Percentiles rank a stretch among this genome's conserved stretches.
These are phyloP conservation scores for Gossypium turneri DNA, from an alignment of 345 rosid genomes.

Conservation along the genomic window DNA sequence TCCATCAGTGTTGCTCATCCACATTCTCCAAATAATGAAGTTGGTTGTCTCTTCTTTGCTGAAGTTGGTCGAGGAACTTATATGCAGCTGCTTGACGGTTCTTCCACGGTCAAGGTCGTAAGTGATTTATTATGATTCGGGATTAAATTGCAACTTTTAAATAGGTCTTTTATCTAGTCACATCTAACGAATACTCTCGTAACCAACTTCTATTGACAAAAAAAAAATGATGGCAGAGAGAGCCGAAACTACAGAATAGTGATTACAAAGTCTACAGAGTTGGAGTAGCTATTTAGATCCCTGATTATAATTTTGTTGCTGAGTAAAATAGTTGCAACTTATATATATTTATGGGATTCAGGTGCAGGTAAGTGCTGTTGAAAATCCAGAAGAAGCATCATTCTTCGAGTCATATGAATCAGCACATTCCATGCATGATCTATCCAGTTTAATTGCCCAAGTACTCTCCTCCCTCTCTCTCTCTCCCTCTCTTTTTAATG, in stretches of 20 bases:
- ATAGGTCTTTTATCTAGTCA: neutral
- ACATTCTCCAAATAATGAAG: constrained; percentile 30
- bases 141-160: neutral
- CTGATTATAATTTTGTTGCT: neutral
- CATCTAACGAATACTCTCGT: neutral
- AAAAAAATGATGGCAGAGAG: too few relatives aligned
- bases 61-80: constrained; percentile 71
- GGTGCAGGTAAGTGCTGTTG: constrained; percentile 74
- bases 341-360: constrained; percentile 20
- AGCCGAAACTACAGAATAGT: too few relatives aligned
- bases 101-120: constrained; percentile 54
- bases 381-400: constrained; percentile 79
- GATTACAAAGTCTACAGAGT: neutral
- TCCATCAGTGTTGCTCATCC: constrained; percentile 33
- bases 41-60: constrained; percentile 83
- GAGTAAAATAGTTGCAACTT: neutral
- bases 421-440: constrained; percentile 75
- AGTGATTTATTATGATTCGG: neutral
- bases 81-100: constrained; percentile 63
- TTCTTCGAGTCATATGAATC: constrained; percentile 88
- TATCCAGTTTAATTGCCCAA: constrained; percentile 68
- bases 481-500: neutral
- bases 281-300: neutral
- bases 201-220: neutral
- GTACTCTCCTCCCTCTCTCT: constrained; percentile 23